Evolutionary conservation across 192 early-diverging fungal genomes (phyloP), one percentile per base, ranked within the genome.

Genomic region (Umbelopsis sp.): DNA sequence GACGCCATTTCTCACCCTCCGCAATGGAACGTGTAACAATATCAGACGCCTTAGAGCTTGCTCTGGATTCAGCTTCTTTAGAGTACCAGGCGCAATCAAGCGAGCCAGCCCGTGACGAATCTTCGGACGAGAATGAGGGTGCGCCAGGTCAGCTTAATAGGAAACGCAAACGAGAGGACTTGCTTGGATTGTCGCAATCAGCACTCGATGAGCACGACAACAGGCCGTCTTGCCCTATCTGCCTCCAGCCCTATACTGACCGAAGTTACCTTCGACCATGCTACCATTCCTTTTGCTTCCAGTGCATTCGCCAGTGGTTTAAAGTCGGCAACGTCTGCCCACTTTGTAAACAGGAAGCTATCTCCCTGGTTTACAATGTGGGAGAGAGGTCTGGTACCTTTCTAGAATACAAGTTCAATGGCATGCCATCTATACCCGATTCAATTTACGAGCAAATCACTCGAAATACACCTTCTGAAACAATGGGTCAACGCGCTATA

Each of bases 201-300:
- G 64, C 67, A 16, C 12, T 20, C 16, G 27, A 74, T n/a, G 70
- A 61, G 35, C 37, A 72, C 18, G 20, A 37, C 10, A 35, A 20
- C 3, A 48, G 12, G 22, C 73, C 73, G 4, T 46, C 46, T 6
- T 77, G 75, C 49, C 33, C 75, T 8, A 72, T 77, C 45, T 77
- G 75, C 23, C 52, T 77, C n/a, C 75, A 77, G 18, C 65, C 51
- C 23, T 71, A 61, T 25, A 44, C 46, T 4, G 51, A 72, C 30
- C 71, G 67, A 18, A 55, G 70, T 1, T 77, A 67, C 46, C 49
- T 77, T 33, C 35, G 66, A 11, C 75, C 69, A 10, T 77, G 75
- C 15, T 77, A 68, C 58, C 75, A 77, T 52, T 72, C 66, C 2
- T 77, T 72, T 46, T 77, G 75, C 25, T 68, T 77, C 37, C 15